Conservation (phyloP, 148 eudicot genomes). For the Vaccinium macrocarpon region DNA sequence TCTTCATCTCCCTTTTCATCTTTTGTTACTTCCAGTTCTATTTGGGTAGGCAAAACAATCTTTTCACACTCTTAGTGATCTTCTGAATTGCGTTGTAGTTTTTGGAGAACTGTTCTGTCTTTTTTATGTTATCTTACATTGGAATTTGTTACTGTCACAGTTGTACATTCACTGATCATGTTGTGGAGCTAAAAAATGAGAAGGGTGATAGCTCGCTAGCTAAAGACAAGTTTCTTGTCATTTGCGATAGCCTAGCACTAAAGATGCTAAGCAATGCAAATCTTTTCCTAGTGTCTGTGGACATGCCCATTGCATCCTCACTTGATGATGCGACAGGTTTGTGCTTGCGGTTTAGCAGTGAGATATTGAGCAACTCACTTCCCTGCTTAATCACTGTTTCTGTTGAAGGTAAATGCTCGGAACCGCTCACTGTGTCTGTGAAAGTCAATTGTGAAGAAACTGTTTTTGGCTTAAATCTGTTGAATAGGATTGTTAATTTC, state of each 20-base stretch:
- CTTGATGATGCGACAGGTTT: constrained; percentile 83
- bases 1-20: neutral
- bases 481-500: constrained; percentile 82
- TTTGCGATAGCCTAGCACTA: constrained; percentile 74
- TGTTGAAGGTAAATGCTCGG: constrained; percentile 72
- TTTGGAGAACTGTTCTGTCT: neutral
- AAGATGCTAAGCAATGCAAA: constrained; percentile 91
- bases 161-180: constrained; percentile 76
- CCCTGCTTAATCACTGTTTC: constrained; percentile 81
- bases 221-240: constrained; percentile 69
- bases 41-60: neutral
- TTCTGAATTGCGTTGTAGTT: constrained; percentile 1
- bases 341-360: constrained; percentile 73
- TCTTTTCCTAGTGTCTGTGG: constrained; percentile 71
- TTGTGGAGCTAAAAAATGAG: constrained; percentile 47
- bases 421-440: constrained; percentile 68
- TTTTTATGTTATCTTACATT: neutral
- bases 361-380: constrained; percentile 75
- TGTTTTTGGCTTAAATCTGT: constrained; percentile 86
- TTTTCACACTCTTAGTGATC: constrained; percentile 1
- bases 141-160: constrained; percentile 37
- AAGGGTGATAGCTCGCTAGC: constrained; percentile 30
- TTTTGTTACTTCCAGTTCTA: neutral
- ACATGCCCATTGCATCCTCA: constrained; percentile 67
- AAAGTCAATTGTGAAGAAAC: constrained; percentile 99